Evolutionary conservation across 495 filamentous ascomycete genomes (phyloP).

Genomic region (Podospora comata): DNA sequence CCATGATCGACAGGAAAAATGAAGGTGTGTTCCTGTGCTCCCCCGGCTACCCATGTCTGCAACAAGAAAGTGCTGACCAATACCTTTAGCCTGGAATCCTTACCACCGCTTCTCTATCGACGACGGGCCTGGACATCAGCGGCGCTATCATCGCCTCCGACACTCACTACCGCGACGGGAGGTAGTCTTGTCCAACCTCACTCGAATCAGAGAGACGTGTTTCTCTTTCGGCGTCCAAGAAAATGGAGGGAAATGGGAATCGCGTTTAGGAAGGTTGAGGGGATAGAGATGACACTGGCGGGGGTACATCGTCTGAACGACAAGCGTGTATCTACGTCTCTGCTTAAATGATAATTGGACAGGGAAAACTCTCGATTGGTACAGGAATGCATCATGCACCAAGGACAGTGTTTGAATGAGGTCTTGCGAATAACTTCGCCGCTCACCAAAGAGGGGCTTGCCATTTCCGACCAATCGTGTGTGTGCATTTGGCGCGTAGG

Average conservation of each 20-base stretch:
- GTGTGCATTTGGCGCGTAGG: background rate
- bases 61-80: background rate
- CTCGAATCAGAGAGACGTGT: background rate
- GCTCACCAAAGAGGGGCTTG: background rate
- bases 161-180: background rate
- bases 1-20: background rate
- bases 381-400: background rate
- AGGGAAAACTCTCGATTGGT: background rate
- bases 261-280: background rate
- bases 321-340: background rate
- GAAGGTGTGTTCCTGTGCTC: background rate
- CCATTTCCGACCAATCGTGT: background rate
- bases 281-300: background rate
- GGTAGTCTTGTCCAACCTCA: background rate
- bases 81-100: background rate
- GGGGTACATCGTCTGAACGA: background rate
- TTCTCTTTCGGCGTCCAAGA: background rate
- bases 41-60: background rate
- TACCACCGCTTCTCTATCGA: background rate
- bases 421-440: background rate
- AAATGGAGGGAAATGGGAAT: background rate
- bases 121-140: background rate
- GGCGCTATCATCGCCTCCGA: background rate
- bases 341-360: background rate
- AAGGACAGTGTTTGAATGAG: background rate